A percentile compares a stretch with the other conserved stretches of the same genome.
These are phyloP conservation scores for Amaranthus tricolor DNA, from an alignment of 179 eudicot genomes.

Conservation along the genomic window DNA sequence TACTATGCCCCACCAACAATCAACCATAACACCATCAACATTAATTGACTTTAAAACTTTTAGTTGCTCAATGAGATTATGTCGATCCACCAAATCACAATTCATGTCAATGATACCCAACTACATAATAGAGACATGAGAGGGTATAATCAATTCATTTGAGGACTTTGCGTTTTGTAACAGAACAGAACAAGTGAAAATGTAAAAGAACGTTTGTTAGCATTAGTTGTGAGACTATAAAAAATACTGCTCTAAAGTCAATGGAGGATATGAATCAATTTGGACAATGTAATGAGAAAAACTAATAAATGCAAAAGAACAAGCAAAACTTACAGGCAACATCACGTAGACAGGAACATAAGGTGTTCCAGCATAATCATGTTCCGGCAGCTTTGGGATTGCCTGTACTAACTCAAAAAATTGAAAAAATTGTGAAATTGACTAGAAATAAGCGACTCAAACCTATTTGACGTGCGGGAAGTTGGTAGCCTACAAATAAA, in stretches of 20 bases:
- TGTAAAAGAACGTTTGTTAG: too few species aligned
- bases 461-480: background rate
- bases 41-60: conserved; percentile 56
- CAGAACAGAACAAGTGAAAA: too few species aligned
- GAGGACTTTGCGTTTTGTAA: background rate
- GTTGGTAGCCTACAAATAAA: background rate
- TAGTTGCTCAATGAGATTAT: conserved; percentile 46
- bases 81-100: conserved; percentile 66
- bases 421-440: background rate
- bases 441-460: background rate
- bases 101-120: conserved; percentile 56
- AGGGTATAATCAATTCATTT: background rate
- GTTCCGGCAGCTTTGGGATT: conserved; percentile 43
- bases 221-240: background rate
- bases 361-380: conserved; percentile 70
- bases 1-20: conserved; percentile 98
- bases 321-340: conserved; percentile 61
- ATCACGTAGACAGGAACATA: conserved; percentile 76
- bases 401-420: conserved; percentile 30
- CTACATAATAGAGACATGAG: conserved; percentile 25
- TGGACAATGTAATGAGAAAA: background rate
- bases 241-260: background rate
- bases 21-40: conserved; percentile 91
- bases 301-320: background rate
- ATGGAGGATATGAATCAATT: too few species aligned